These are phyloP conservation scores for Pholiota conissans DNA, from an alignment of 768 basidiomycete species.

Conservation along the genomic window DNA sequence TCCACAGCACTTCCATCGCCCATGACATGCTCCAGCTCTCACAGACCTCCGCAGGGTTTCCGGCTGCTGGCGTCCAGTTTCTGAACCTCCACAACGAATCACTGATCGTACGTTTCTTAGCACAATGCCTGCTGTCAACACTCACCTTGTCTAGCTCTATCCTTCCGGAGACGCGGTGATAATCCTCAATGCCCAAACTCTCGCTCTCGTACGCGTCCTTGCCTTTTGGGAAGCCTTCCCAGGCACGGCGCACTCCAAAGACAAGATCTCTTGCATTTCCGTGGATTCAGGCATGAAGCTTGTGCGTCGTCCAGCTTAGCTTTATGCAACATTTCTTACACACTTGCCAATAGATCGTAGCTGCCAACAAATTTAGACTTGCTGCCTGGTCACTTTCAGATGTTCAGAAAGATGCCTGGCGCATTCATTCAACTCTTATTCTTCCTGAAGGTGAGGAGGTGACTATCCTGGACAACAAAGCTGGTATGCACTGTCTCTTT, in stretches of 20 bases:
- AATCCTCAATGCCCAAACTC: conserved; percentile 67
- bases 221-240: conserved; percentile 85
- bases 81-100: conserved; percentile 55
- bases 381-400: conserved; percentile 82
- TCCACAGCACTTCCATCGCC: not conserved
- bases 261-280: conserved; percentile 58
- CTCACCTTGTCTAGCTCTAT: conserved; percentile 53
- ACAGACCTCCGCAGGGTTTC: conserved; percentile 45
- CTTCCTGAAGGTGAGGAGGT: conserved; percentile 56
- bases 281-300: conserved; percentile 82
- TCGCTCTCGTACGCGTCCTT: conserved; percentile 66
- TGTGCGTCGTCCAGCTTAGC: conserved; percentile 44
- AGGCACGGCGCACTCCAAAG: conserved; percentile 40
- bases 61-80: conserved; percentile 54
- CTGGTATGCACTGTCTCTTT: conserved; percentile 46
- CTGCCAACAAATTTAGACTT: conserved; percentile 64
- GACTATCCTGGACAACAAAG: conserved; percentile 69
- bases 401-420: conserved; percentile 63
- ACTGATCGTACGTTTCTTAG: conserved; percentile 52
- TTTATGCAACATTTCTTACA: conserved; percentile 6
- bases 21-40: conserved; percentile 40
- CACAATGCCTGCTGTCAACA: conserved; percentile 1
- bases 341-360: conserved; percentile 58
- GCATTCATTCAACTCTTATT: conserved; percentile 79
- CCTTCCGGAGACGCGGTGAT: conserved; percentile 70